Percentiles rank a stretch among this genome's conserved stretches.
Evolutionary conservation across 129 eudicot genomes (phyloP).

Genomic region (Centella asiatica): DNA sequence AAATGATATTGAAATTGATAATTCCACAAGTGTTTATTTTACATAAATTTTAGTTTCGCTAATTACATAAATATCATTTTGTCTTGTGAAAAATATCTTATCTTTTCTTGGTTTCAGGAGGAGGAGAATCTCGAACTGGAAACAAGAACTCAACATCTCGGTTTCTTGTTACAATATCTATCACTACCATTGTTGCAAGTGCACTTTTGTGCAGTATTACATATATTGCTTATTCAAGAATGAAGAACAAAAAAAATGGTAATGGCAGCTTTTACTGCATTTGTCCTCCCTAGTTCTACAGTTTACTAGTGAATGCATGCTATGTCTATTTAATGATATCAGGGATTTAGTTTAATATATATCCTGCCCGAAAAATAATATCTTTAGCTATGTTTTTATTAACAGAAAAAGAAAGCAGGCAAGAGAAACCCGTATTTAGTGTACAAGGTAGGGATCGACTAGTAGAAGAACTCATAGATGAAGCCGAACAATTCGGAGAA

Average conservation of each 20-base stretch:
- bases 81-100: not conserved
- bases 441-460: not conserved
- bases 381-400: not conserved
- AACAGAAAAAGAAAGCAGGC: too few relatives aligned
- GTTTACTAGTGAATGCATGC: too few relatives aligned
- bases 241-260: conserved; percentile 20
- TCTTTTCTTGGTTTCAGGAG: not conserved
- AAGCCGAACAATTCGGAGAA: conserved; percentile 2
- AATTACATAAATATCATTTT: not conserved
- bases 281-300: too few relatives aligned
- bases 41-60: not conserved
- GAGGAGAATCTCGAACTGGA: not conserved
- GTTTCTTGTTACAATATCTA: not conserved
- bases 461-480: conserved; percentile 3
- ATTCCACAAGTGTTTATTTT: too few relatives aligned
- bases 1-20: too few relatives aligned
- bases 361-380: not conserved
- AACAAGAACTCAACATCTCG: not conserved
- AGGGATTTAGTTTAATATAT: not conserved
- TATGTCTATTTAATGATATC: not conserved
- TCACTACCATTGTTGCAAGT: conserved; percentile 10
- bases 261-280: too few relatives aligned
- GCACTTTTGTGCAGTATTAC: conserved; percentile 17
- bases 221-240: conserved; percentile 13
- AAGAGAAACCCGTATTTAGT: too few relatives aligned